Conservation (phyloP, 1,139 yeast species). For the Nematodospora anomalae region DNA sequence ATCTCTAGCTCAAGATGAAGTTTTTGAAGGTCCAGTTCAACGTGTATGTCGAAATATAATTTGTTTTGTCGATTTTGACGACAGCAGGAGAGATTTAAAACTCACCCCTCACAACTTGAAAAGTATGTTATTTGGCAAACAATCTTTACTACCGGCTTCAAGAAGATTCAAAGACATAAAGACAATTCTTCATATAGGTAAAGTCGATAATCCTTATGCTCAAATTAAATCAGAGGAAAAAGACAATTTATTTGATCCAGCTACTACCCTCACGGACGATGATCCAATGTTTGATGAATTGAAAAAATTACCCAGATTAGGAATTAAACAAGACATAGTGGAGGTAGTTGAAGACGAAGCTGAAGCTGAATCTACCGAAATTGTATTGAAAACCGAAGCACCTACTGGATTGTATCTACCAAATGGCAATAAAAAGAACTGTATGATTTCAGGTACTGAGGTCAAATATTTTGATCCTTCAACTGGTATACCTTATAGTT, state of each 20-base stretch:
- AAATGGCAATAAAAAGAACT: constrained; percentile 66
- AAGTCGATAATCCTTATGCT: constrained; percentile 44
- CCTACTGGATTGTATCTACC: constrained; percentile 75
- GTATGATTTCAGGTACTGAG: constrained; percentile 76
- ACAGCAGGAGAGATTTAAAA: constrained; percentile 23
- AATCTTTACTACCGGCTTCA: constrained; percentile 52
- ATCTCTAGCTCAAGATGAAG: constrained; percentile 17
- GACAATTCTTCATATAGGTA: constrained; percentile 52
- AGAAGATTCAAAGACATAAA: constrained; percentile 56
- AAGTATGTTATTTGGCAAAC: constrained; percentile 57
- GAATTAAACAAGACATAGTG: constrained; percentile 54
- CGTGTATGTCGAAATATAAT: constrained; percentile 53
- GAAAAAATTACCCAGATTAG: constrained; percentile 61
- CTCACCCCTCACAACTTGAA: constrained; percentile 34
- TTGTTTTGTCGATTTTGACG: constrained; percentile 48
- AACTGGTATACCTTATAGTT: constrained; percentile 81
- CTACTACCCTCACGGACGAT: constrained; percentile 36
- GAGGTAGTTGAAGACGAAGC: constrained; percentile 42
- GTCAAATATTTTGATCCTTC: constrained; percentile 87
- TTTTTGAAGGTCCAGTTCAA: constrained; percentile 67
- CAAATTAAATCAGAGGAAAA: constrained; percentile 28
- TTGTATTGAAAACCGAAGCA: constrained; percentile 61
- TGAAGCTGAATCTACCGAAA: constrained; percentile 42
- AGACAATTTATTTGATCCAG: constrained; percentile 37
- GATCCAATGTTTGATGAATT: constrained; percentile 50